Percentiles rank a stretch among this genome's conserved stretches.
These are phyloP conservation scores for Parachaetomium inaequale DNA, from an alignment of 495 filamentous ascomycete species.

Conservation along the genomic window DNA sequence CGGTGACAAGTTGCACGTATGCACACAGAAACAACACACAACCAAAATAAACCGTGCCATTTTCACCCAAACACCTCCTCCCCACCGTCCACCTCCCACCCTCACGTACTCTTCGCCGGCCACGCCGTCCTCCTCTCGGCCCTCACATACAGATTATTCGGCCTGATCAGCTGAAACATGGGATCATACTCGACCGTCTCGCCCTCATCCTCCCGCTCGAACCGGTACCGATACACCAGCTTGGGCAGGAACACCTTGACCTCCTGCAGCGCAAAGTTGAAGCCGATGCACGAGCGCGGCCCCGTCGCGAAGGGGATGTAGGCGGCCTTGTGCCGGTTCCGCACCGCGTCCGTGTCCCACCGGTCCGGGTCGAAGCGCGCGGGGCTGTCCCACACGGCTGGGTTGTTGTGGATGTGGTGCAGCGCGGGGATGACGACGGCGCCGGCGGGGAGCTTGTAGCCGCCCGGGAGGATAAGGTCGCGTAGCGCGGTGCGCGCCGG, in stretches of 20 bases:
- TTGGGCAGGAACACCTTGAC: slow-evolving; percentile 51
- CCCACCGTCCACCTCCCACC: neutral
- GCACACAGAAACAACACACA: too few relatives aligned
- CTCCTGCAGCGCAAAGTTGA: slow-evolving; percentile 56
- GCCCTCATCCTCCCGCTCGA: slow-evolving; percentile 34
- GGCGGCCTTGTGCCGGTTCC: slow-evolving; percentile 40
- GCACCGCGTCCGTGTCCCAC: slow-evolving; percentile 51
- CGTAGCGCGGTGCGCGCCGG: slow-evolving; percentile 50
- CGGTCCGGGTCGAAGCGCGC: slow-evolving; percentile 51
- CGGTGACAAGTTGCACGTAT: too few relatives aligned
- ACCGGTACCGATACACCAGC: slow-evolving; percentile 53
- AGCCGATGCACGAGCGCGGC: slow-evolving; percentile 52
- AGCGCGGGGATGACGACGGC: slow-evolving; percentile 48
- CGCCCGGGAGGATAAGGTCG: slow-evolving; percentile 53
- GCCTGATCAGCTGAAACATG: slow-evolving; percentile 53
- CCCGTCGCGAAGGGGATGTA: slow-evolving; percentile 56
- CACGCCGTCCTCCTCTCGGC: slow-evolving; percentile 46
- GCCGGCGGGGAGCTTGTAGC: slow-evolving; percentile 49
- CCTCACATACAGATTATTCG: slow-evolving; percentile 52
- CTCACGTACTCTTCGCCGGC: slow-evolving; percentile 33
- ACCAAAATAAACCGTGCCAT: too few relatives aligned
- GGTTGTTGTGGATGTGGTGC: slow-evolving; percentile 53
- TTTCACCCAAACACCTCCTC: neutral
- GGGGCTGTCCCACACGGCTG: slow-evolving; percentile 51
- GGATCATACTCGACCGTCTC: slow-evolving; percentile 55